These are phyloP conservation scores for Vitis hybrid DNA, from an alignment of 177 flowering plant genomes.

Conservation along the genomic window DNA sequence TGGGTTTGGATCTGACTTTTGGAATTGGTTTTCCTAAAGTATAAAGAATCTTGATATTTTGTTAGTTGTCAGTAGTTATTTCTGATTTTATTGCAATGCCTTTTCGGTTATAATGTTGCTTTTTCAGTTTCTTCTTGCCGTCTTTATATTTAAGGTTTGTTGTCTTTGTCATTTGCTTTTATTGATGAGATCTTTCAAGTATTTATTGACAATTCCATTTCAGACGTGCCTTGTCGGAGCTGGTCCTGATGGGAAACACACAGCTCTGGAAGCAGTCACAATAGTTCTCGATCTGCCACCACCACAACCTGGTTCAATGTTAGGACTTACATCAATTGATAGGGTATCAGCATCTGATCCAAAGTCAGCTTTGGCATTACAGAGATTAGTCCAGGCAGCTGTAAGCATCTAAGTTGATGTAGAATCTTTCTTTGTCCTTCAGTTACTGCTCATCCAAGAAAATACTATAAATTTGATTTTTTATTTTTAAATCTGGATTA, in stretches of 20 bases:
- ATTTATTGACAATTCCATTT: constrained; percentile 16
- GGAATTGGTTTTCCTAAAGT: no score
- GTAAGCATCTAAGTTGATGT: constrained; percentile 47
- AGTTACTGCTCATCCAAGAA: not conserved
- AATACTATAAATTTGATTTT: not conserved
- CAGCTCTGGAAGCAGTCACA: constrained; percentile 97
- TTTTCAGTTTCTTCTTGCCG: not conserved
- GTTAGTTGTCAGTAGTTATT: no score
- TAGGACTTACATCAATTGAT: constrained; percentile 77
- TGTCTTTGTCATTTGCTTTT: no score
- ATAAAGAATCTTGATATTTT: no score
- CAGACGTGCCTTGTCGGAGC: constrained; percentile 99
- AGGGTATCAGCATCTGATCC: constrained; percentile 96
- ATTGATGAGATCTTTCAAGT: not conserved
- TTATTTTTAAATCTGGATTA: not conserved
- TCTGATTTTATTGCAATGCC: no score
- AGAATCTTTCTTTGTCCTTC: not conserved
- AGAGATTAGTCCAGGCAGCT: constrained; percentile 96
- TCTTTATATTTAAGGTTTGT: no score
- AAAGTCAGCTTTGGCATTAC: constrained; percentile 93
- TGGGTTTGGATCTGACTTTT: no score
- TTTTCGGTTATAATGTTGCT: not conserved
- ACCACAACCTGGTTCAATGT: constrained; percentile 93
- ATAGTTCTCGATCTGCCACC: constrained; percentile 98
- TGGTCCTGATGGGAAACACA: constrained; percentile 97